Conservation (phyloP, 2,329 filamentous ascomycete species). For the Arthrinium phaeospermum region DNA sequence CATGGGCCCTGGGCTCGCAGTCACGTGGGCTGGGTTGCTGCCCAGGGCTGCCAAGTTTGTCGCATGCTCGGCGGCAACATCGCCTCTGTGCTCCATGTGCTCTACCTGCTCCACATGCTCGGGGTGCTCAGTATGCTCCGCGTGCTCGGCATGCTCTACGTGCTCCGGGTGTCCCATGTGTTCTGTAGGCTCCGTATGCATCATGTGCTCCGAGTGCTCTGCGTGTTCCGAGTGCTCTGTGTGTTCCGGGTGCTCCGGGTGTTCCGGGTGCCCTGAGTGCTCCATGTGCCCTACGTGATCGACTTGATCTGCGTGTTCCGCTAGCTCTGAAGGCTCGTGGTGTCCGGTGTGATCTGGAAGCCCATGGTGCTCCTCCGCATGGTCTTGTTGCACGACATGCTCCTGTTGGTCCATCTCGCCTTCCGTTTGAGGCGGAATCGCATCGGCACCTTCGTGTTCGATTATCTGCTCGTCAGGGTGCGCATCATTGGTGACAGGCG, state of each 20-base stretch:
- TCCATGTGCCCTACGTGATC: neutral
- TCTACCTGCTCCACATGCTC: slow-evolving; percentile 37
- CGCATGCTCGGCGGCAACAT: slow-evolving; percentile 51
- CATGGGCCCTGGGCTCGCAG: slow-evolving; percentile 59
- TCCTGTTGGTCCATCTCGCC: neutral
- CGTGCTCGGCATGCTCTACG: slow-evolving; percentile 33
- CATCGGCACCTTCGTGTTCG: slow-evolving; percentile 9
- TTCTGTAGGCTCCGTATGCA: slow-evolving; percentile 32
- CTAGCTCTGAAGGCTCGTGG: neutral
- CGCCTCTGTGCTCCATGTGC: slow-evolving; percentile 41
- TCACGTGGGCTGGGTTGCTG: slow-evolving; percentile 46
- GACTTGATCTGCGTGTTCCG: neutral
- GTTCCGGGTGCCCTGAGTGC: neutral
- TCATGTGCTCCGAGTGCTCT: neutral
- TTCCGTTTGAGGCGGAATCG: neutral
- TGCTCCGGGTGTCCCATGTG: slow-evolving; percentile 25
- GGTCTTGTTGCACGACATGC: neutral
- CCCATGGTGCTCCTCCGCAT: neutral
- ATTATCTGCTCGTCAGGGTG: neutral
- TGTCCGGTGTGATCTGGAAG: slow-evolving; percentile 9
- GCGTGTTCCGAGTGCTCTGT: neutral
- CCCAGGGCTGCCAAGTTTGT: slow-evolving; percentile 47
- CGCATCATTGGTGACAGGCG: slow-evolving; percentile 26
- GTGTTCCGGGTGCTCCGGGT: neutral
- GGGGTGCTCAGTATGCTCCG: slow-evolving; percentile 24